Percentiles rank a stretch among this genome's conserved stretches.
phyloP scores from a whole-genome alignment of 441 rosid genomes.

The Corymbia calophylla region DNA sequence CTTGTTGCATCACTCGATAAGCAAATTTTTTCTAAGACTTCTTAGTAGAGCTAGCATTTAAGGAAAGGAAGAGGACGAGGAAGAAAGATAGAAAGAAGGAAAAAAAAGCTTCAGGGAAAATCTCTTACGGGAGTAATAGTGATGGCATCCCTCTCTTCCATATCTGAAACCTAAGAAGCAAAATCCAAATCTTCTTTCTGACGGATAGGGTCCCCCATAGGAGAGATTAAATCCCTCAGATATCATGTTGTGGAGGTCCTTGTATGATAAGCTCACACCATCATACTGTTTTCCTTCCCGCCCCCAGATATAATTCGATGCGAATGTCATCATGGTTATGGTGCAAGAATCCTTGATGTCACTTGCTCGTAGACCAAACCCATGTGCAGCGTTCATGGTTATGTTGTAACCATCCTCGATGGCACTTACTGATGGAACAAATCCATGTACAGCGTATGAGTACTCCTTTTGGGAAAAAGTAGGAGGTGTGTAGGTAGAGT shows the following conservation, averaged over 20 bases:
- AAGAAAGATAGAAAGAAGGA: background rate
- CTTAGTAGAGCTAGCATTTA: background rate
- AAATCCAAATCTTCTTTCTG: accelerated
- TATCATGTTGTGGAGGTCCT: background rate
- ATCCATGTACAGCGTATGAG: background rate
- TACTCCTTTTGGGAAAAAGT: background rate
- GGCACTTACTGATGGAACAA: too few relatives aligned
- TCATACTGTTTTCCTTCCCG: too few relatives aligned
- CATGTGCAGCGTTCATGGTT: too few relatives aligned
- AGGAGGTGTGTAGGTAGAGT: background rate
- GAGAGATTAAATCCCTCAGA: background rate
- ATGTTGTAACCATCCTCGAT: too few relatives aligned
- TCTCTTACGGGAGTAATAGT: background rate
- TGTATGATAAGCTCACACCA: background rate
- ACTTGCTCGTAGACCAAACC: too few relatives aligned
- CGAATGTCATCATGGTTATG: background rate
- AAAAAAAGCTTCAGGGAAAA: background rate
- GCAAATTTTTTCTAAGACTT: background rate
- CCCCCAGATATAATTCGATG: background rate
- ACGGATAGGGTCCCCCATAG: too few relatives aligned
- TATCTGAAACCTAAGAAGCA: background rate
- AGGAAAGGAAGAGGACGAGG: background rate
- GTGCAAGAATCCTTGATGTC: background rate
- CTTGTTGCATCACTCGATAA: background rate
- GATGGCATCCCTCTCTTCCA: background rate